Conservation (phyloP, 345 rosid species). For the Pistacia atlantica region DNA sequence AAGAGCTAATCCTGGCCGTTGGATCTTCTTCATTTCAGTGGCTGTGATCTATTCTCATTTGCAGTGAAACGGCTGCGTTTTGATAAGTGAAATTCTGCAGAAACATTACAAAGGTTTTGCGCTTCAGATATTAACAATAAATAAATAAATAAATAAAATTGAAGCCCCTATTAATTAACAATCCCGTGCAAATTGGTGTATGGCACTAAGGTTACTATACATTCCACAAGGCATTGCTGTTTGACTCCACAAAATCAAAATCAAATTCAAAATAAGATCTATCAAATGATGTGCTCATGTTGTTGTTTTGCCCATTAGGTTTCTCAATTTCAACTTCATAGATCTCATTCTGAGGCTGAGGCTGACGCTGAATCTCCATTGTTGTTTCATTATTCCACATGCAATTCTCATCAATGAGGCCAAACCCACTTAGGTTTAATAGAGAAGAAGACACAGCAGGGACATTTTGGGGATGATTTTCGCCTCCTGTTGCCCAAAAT, state of each 20-base stretch:
- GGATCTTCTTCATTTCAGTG: no score
- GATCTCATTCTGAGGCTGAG: neutral
- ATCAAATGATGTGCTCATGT: constrained; percentile 24
- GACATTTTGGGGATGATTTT: neutral
- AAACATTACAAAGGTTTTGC: no score
- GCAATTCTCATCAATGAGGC: constrained; percentile 28
- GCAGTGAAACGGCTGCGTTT: no score
- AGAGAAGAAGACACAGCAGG: constrained; percentile 6
- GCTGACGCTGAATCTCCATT: neutral
- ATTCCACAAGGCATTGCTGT: constrained; percentile 34
- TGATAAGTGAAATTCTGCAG: no score
- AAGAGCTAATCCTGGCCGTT: no score
- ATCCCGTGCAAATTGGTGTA: constrained; percentile 48
- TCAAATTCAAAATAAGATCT: constrained; percentile 38
- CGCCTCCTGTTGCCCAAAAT: neutral
- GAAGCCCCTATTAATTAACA: neutral
- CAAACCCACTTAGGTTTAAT: constrained; percentile 21
- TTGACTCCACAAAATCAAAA: constrained; percentile 38
- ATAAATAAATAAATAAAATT: neutral
- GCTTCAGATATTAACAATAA: no score
- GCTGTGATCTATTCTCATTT: no score
- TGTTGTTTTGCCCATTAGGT: constrained; percentile 13
- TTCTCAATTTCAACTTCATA: neutral
- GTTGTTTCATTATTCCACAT: constrained; percentile 23
- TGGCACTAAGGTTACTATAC: constrained; percentile 30